A percentile compares a stretch with the other conserved stretches of the same genome.
phyloP scores from a whole-genome alignment of 352 stramenopile species.

The Phytophthora nicotianae region DNA sequence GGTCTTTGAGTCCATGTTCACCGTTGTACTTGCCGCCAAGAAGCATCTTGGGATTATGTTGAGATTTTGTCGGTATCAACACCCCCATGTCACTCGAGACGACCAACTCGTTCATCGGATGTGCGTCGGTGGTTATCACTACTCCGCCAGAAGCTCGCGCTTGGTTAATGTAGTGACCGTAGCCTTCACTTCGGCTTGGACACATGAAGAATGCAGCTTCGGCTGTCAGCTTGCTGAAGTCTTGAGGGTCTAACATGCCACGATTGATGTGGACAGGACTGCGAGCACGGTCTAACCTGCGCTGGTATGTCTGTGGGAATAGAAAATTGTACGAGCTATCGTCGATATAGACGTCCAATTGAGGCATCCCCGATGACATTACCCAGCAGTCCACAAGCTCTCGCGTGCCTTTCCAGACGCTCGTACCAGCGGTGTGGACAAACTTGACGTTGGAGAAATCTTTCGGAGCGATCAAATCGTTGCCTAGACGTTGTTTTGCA shows the following conservation, averaged over 20 bases:
- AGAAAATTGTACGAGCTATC: slow-evolving; percentile 27
- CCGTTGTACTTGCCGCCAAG: slow-evolving; percentile 25
- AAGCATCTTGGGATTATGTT: slow-evolving; percentile 15
- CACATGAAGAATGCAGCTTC: slow-evolving; percentile 53
- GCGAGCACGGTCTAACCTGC: slow-evolving; percentile 16
- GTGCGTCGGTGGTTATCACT: slow-evolving; percentile 44
- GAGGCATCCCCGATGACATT: slow-evolving; percentile 37
- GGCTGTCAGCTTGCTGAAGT: slow-evolving; percentile 47
- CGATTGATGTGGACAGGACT: slow-evolving; percentile 32
- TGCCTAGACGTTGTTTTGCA: slow-evolving; percentile 16
- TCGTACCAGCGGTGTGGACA: slow-evolving; percentile 37
- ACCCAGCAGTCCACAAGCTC: slow-evolving; percentile 52
- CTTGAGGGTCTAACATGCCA: slow-evolving; percentile 29
- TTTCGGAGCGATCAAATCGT: slow-evolving; percentile 19
- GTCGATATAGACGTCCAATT: slow-evolving; percentile 47
- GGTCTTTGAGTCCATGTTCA: slow-evolving; percentile 23
- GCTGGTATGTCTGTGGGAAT: slow-evolving; percentile 18
- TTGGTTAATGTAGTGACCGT: slow-evolving; percentile 67
- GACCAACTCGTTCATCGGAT: slow-evolving; percentile 61
- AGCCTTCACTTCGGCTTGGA: slow-evolving; percentile 55
- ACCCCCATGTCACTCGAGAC: slow-evolving; percentile 42
- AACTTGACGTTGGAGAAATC: slow-evolving; percentile 36
- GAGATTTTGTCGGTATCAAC: slow-evolving; percentile 17
- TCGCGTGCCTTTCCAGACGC: slow-evolving; percentile 45
- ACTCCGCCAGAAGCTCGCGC: slow-evolving; percentile 42